A percentile compares a stretch with the other conserved stretches of the same genome.
Evolutionary conservation across 176 grass and related monocot genomes (phyloP).

Genomic region (Zoysia japonica): DNA sequence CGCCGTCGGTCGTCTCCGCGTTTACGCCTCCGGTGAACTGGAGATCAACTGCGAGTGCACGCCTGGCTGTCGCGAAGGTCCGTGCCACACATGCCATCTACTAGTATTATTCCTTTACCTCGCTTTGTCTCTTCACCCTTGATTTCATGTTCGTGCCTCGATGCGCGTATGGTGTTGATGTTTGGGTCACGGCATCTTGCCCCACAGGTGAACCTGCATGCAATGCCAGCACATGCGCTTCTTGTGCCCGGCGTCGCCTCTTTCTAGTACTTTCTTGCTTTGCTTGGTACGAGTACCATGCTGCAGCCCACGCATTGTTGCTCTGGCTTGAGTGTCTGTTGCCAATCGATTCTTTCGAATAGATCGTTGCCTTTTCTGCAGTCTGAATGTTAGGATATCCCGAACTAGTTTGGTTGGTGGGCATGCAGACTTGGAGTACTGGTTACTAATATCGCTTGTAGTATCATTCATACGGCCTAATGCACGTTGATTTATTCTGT

Average conservation of each 20-base stretch:
- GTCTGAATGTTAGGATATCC: constrained; percentile 35
- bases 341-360: constrained; percentile 16
- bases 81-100: constrained; percentile 18
- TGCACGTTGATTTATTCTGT: constrained; percentile 36
- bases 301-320: constrained; percentile 48
- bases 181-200: constrained; percentile 33
- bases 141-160: constrained; percentile 59
- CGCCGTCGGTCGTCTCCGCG: constrained; percentile 80
- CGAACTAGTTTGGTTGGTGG: constrained; percentile 26
- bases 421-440: constrained; percentile 6
- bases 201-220: constrained; percentile 47
- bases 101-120: neutral
- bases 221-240: constrained; percentile 51
- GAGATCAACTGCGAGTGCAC: constrained; percentile 91
- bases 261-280: constrained; percentile 4
- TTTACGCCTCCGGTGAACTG: constrained; percentile 81
- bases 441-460: constrained; percentile 21
- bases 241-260: constrained; percentile 24
- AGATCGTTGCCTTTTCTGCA: constrained; percentile 37
- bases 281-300: neutral
- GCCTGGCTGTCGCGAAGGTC: constrained; percentile 88
- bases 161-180: constrained; percentile 50
- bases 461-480: constrained; percentile 34
- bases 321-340: constrained; percentile 28
- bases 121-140: constrained; percentile 32